Percentiles rank a stretch among this genome's conserved stretches.
phyloP scores from a whole-genome alignment of 139 green algal genomes.

The Chlamydomonas sp. region DNA sequence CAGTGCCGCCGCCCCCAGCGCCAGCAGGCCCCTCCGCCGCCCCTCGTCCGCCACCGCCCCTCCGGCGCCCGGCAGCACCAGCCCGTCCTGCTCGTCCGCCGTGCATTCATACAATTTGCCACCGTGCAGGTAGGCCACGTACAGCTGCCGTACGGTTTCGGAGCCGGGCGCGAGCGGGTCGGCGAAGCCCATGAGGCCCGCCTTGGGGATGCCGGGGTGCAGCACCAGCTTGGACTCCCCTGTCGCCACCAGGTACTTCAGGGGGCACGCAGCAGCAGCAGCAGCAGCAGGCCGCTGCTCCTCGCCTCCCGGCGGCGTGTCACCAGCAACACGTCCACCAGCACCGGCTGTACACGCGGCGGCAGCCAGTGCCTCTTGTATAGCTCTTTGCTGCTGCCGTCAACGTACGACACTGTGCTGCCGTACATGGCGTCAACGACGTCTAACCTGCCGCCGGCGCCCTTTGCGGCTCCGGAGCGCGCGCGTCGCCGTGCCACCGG shows the following conservation, averaged over 20 bases:
- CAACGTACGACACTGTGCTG: conserved; percentile 36
- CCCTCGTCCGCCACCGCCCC: conserved; percentile 16
- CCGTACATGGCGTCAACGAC: conserved; percentile 63
- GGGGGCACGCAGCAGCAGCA: conserved; percentile 57
- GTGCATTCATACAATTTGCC: conserved; percentile 44
- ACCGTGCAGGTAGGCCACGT: conserved; percentile 51
- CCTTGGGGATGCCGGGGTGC: conserved; percentile 57
- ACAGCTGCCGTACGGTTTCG: conserved; percentile 44
- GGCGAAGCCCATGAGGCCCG: conserved; percentile 66
- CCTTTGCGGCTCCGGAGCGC: conserved; percentile 35
- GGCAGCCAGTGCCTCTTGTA: background rate
- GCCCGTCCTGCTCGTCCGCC: conserved; percentile 44
- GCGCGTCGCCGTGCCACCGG: conserved; percentile 50
- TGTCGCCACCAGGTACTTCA: conserved; percentile 67
- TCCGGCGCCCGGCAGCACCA: conserved; percentile 43
- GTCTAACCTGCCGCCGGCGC: conserved; percentile 43
- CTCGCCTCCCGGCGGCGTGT: too few relatives aligned
- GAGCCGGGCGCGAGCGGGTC: conserved; percentile 38
- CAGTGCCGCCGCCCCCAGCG: conserved; percentile 21
- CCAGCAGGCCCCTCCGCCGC: conserved; percentile 10
- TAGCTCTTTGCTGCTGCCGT: conserved; percentile 25
- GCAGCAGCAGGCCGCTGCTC: too few relatives aligned
- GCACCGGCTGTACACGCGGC: background rate
- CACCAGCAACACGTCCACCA: background rate
- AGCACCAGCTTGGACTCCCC: conserved; percentile 48